phyloP scores from a whole-genome alignment of 305 asterid genomes.

The Rubia peregrina region DNA sequence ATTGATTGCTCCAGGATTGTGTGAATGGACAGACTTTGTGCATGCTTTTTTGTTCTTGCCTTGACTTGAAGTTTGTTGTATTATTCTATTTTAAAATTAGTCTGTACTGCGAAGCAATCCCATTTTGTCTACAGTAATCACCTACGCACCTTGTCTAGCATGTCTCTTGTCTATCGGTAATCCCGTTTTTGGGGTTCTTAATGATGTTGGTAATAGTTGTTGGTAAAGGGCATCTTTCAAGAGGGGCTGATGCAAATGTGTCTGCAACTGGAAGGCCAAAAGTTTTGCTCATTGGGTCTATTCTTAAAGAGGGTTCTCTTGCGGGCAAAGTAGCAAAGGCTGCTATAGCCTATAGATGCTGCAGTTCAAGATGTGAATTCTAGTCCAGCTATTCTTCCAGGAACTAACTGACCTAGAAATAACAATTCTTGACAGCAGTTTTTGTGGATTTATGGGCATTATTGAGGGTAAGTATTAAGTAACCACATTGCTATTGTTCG shows the following conservation, averaged over 20 bases:
- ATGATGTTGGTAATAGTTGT: constrained; percentile 20
- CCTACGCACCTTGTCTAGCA: not conserved
- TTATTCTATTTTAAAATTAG: not conserved
- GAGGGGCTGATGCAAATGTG: constrained; percentile 24
- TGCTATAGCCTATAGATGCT: constrained; percentile 47
- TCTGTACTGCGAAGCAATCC: not conserved
- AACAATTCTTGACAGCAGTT: constrained; percentile 29
- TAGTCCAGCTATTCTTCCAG: constrained; percentile 35
- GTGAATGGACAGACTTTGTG: not conserved
- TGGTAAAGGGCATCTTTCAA: constrained; percentile 20
- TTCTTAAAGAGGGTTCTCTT: constrained; percentile 27
- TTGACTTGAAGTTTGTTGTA: not conserved
- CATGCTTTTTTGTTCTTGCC: not conserved
- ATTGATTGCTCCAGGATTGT: not conserved
- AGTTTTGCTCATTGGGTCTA: constrained; percentile 43
- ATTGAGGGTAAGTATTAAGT: constrained; percentile 36
- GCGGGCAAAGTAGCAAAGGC: constrained; percentile 38
- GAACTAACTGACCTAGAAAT: constrained; percentile 36
- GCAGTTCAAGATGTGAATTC: constrained; percentile 56
- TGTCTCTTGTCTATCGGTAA: constrained; percentile 8
- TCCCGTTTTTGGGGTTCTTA: too few relatives aligned
- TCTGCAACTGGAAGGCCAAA: constrained; percentile 38
- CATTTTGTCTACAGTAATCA: not conserved
- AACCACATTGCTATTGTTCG: constrained; percentile 8
- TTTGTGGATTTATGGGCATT: constrained; percentile 48